phyloP scores from a whole-genome alignment of 1,284 basidiomycete species.

The Ceratobasidium sp. region DNA sequence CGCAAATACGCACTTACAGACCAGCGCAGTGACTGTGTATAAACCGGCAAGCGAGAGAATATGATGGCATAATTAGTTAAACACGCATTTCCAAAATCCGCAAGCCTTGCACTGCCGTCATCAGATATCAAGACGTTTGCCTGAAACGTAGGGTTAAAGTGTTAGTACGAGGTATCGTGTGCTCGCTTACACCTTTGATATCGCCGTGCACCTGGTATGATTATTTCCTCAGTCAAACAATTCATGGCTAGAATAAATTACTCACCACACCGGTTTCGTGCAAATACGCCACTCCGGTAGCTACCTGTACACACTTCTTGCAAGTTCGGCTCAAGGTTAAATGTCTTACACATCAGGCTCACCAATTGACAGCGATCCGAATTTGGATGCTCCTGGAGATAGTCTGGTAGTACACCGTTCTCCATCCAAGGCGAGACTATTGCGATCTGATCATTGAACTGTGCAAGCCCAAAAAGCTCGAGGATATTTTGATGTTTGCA shows the following conservation, averaged over 20 bases:
- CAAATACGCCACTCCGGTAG: neutral
- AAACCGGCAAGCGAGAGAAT: neutral
- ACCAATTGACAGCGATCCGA: neutral
- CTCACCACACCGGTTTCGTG: neutral
- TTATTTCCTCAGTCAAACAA: neutral
- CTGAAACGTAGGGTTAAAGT: neutral
- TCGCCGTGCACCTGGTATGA: neutral
- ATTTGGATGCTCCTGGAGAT: neutral
- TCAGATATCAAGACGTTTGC: neutral
- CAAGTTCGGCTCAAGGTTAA: neutral
- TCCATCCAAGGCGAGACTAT: conserved; percentile 4
- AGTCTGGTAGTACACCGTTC: neutral
- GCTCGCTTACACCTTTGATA: neutral
- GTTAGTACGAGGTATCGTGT: neutral
- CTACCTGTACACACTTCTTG: neutral
- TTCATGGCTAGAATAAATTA: neutral
- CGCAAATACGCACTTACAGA: too few relatives aligned
- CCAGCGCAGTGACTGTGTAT: conserved; percentile 3
- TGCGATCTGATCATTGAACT: neutral
- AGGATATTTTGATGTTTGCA: neutral
- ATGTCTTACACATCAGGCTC: neutral
- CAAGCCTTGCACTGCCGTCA: neutral
- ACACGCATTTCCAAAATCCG: neutral
- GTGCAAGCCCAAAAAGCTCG: neutral
- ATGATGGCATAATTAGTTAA: neutral